phyloP scores from a whole-genome alignment of 169 alveolate genomes.

The Babesia sp. region DNA sequence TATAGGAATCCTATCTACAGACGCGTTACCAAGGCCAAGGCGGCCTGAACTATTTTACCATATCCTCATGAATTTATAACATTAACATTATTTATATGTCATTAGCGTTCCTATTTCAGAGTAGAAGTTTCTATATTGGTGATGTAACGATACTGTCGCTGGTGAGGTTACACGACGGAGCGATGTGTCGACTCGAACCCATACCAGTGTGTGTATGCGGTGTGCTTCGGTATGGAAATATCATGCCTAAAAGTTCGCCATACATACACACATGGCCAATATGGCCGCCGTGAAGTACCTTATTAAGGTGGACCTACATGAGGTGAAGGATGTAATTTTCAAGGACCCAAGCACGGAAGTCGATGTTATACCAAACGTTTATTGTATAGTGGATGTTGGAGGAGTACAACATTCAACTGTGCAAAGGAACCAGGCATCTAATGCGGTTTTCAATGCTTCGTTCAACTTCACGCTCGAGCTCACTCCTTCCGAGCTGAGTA shows the following conservation, averaged over 20 bases:
- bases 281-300: conserved; percentile 70
- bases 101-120: neutral
- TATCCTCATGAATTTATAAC: neutral
- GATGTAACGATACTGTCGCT: neutral
- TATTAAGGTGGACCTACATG: conserved; percentile 84
- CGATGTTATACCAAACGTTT: conserved; percentile 80
- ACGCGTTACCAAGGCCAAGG: neutral
- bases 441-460: conserved; percentile 77
- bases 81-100: neutral
- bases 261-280: conserved; percentile 20
- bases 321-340: conserved; percentile 80
- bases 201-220: conserved; percentile 29
- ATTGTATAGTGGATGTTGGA: conserved; percentile 70
- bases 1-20: neutral
- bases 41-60: neutral
- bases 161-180: neutral
- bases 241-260: neutral
- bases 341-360: conserved; percentile 77
- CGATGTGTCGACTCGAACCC: no score
- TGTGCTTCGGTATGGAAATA: conserved; percentile 1
- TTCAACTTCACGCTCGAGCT: conserved; percentile 80
- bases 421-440: conserved; percentile 74
- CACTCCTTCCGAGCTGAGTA: conserved; percentile 71
- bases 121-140: neutral
- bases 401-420: conserved; percentile 67